Evolutionary conservation across 805 yeast species (phyloP).

Genomic region (Candida oleophila): DNA sequence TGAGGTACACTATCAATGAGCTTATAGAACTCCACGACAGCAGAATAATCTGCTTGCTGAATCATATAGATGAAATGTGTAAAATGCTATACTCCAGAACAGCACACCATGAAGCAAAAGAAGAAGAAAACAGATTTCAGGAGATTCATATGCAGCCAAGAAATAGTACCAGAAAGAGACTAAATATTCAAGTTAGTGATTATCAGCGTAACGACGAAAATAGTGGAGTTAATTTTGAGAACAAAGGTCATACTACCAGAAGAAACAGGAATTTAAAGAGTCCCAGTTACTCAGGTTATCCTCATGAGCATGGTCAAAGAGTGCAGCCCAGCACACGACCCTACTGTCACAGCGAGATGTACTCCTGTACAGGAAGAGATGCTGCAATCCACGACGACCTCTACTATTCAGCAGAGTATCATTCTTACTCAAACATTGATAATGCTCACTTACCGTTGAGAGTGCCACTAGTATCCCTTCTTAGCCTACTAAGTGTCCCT

Average conservation of each 20-base stretch:
- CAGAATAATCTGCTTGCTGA: background rate
- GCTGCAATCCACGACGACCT: too few species aligned
- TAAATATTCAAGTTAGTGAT: too few species aligned
- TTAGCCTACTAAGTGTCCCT: constrained; percentile 1
- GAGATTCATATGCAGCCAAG: too few species aligned
- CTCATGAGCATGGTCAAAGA: background rate
- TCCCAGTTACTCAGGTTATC: too few species aligned
- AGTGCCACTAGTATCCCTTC: background rate
- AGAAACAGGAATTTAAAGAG: too few species aligned
- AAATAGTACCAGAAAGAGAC: too few species aligned
- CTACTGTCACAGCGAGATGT: too few species aligned
- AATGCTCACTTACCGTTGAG: background rate
- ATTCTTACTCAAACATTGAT: background rate
- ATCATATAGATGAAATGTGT: background rate
- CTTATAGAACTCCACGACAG: background rate
- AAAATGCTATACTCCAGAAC: background rate
- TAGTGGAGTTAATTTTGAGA: too few species aligned
- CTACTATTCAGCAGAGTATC: background rate
- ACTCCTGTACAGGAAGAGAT: too few species aligned
- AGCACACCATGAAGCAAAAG: background rate
- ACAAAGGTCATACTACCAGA: too few species aligned
- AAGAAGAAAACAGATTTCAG: too few species aligned
- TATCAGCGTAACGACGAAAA: too few species aligned
- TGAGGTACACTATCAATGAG: background rate
- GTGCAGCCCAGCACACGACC: background rate